These are phyloP conservation scores for Aspergillus carlsbadensis DNA, from an alignment of 495 filamentous ascomycete genomes.

Conservation along the genomic window DNA sequence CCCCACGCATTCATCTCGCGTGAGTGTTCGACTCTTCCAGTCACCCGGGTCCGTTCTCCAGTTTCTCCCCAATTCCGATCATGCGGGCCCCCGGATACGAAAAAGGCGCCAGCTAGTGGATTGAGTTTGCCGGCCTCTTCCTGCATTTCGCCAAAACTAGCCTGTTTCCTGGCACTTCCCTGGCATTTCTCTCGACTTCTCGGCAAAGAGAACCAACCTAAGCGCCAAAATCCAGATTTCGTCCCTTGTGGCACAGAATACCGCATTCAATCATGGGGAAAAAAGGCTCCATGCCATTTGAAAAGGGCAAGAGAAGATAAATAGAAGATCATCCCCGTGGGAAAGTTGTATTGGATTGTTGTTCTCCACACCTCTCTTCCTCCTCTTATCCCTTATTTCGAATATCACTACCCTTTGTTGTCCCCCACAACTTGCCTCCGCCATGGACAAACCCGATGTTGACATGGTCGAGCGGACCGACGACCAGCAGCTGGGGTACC, in stretches of 20 bases:
- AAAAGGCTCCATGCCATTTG: not conserved
- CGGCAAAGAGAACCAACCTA: too few species aligned
- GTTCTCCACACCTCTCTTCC: not conserved
- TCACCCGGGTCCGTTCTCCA: too few species aligned
- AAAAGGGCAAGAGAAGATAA: not conserved
- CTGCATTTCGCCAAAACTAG: too few species aligned
- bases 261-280: not conserved
- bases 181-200: too few species aligned
- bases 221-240: not conserved
- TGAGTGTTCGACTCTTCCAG: too few species aligned
- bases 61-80: too few species aligned
- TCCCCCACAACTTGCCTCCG: not conserved
- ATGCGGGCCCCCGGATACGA: too few species aligned
- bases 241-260: not conserved
- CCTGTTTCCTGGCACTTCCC: too few species aligned
- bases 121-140: too few species aligned
- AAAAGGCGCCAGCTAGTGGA: too few species aligned
- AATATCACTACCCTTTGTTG: too few species aligned
- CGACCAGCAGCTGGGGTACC: slow-evolving; percentile 6
- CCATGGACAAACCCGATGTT: slow-evolving; percentile 8
- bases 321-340: not conserved
- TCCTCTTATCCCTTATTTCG: not conserved
- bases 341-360: not conserved
- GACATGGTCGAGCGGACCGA: slow-evolving; percentile 8
- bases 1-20: not conserved